phyloP scores from a whole-genome alignment of 73 alveolate species.

The Effrenium voratum region DNA sequence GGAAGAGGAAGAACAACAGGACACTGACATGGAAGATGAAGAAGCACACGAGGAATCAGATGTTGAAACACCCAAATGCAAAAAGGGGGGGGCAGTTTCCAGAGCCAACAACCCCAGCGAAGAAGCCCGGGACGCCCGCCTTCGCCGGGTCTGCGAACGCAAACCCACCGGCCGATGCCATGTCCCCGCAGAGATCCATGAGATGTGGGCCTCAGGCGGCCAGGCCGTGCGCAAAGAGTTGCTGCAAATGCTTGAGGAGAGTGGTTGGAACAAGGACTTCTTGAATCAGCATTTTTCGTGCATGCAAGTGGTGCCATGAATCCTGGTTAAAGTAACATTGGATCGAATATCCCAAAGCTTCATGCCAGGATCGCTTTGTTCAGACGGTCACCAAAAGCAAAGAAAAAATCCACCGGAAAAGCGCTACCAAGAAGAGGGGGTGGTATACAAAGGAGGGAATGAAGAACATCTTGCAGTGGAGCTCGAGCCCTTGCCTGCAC shows the following conservation, averaged over 20 bases:
- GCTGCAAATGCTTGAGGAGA: neutral
- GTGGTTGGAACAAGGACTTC: conserved; percentile 11
- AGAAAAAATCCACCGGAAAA: neutral
- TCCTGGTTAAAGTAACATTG: neutral
- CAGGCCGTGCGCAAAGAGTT: neutral
- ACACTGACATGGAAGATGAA: neutral
- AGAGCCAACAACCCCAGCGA: neutral
- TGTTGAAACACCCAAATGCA: neutral
- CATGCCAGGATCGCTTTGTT: neutral
- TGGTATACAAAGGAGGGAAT: conserved; percentile 8
- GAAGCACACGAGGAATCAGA: neutral
- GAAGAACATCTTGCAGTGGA: neutral
- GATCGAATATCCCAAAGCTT: neutral
- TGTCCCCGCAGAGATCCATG: neutral
- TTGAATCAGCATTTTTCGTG: neutral
- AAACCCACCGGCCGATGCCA: conserved; percentile 27
- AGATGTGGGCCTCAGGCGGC: neutral
- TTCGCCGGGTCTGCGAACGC: neutral
- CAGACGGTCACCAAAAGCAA: neutral
- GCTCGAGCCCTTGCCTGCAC: too few relatives aligned
- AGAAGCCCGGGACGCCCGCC: neutral
- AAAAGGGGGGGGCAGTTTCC: neutral
- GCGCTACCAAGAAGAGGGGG: neutral
- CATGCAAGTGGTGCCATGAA: neutral
- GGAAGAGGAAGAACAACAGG: too few relatives aligned